A percentile compares a stretch with the other conserved stretches of the same genome.
Conservation (phyloP, 345 rosid genomes). For the Salix brachista region DNA sequence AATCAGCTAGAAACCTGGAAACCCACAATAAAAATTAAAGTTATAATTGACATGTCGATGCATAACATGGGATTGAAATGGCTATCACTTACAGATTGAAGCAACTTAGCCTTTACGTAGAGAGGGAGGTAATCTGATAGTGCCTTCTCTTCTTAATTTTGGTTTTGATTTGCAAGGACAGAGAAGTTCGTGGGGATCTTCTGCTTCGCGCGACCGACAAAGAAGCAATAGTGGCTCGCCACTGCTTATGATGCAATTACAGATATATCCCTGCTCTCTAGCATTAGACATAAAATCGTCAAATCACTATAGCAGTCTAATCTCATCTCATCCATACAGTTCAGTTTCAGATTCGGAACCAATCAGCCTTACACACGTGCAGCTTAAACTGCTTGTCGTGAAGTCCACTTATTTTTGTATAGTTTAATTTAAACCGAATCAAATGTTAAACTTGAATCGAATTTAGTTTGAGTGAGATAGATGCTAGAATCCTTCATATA, state of each 20-base stretch:
- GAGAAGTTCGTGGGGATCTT: not conserved
- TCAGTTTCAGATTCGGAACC: no score
- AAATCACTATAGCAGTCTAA: not conserved
- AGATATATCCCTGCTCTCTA: not conserved
- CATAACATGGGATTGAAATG: not conserved
- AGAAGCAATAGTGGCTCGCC: not conserved
- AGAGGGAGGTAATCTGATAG: not conserved
- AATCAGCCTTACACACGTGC: not conserved
- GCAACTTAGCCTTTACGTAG: not conserved
- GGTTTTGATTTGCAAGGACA: not conserved
- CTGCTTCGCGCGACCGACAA: not conserved
- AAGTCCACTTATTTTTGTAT: not conserved
- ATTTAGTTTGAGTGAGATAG: no score
- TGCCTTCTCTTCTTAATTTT: not conserved
- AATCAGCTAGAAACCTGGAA: not conserved
- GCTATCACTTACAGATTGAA: not conserved
- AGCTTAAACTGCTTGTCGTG: no score
- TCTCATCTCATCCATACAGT: not conserved
- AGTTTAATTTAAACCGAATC: no score
- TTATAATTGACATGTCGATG: not conserved
- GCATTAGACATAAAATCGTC: not conserved
- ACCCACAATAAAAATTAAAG: not conserved
- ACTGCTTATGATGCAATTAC: not conserved
- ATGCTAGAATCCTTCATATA: no score
- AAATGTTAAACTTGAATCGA: not conserved